Evolutionary conservation across 306 rosid genomes (phyloP).

Genomic region (Rosa multiflora): DNA sequence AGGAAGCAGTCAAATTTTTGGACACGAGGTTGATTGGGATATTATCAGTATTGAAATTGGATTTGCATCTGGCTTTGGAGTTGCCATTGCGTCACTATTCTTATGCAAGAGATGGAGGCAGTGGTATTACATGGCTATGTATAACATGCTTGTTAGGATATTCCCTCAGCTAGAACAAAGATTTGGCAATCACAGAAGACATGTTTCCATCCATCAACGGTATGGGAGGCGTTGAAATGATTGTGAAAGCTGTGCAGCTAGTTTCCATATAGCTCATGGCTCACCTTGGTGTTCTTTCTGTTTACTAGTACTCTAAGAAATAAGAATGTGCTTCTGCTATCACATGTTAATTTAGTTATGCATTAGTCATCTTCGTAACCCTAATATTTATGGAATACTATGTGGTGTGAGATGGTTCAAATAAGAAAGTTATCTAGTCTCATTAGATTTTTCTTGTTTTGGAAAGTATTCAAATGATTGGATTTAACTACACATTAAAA

Average conservation of each 20-base stretch:
- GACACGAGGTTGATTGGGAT: conserved; percentile 25
- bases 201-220: not conserved
- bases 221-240: not conserved
- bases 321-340: not conserved
- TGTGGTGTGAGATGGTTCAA: not conserved
- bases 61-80: conserved; percentile 28
- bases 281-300: not conserved
- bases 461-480: too few species aligned
- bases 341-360: not conserved
- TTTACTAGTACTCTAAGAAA: not conserved
- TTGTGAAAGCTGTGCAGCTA: not conserved
- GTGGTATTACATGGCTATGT: conserved; percentile 11
- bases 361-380: not conserved
- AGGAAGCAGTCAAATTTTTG: not conserved
- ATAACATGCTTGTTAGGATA: not conserved
- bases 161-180: not conserved
- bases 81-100: conserved; percentile 20
- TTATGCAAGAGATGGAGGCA: conserved; percentile 17
- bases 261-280: not conserved
- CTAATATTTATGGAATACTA: too few species aligned
- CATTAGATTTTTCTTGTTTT: too few species aligned
- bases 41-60: conserved; percentile 31
- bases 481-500: too few species aligned
- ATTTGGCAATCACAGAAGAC: conserved; percentile 11
- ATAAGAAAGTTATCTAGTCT: too few species aligned